These are phyloP conservation scores for Pugionium cornutum DNA, from an alignment of 345 rosid species.

Conservation along the genomic window DNA sequence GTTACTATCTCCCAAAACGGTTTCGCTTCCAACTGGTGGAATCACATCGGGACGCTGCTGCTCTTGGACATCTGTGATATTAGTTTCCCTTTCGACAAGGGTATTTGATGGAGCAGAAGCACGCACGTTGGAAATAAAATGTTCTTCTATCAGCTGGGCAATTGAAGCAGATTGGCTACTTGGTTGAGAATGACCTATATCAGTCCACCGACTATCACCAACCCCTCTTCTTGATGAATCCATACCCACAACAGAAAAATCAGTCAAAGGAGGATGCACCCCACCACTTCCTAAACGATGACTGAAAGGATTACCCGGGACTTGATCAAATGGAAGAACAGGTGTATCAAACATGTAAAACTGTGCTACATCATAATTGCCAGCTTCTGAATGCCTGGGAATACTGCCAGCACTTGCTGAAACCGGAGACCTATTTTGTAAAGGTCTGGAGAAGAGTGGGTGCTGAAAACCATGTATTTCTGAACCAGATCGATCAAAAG, in stretches of 20 bases:
- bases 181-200: slow-evolving; percentile 92
- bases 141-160: slow-evolving; percentile 89
- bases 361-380: slow-evolving; percentile 75
- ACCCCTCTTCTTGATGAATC: slow-evolving; percentile 83
- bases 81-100: slow-evolving; percentile 62
- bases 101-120: slow-evolving; percentile 49
- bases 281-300: slow-evolving; percentile 67
- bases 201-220: slow-evolving; percentile 91
- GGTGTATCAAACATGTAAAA: slow-evolving; percentile 96
- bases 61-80: slow-evolving; percentile 50
- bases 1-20: slow-evolving; percentile 35
- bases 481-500: slow-evolving; percentile 67
- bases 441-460: slow-evolving; percentile 85
- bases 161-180: slow-evolving; percentile 75
- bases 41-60: slow-evolving; percentile 52
- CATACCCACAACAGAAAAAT: slow-evolving; percentile 71
- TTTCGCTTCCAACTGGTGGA: slow-evolving; percentile 48
- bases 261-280: slow-evolving; percentile 79
- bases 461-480: slow-evolving; percentile 89
- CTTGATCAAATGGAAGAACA: slow-evolving; percentile 75
- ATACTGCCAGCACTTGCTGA: slow-evolving; percentile 69
- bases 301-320: slow-evolving; percentile 62
- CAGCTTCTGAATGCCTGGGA: slow-evolving; percentile 79
- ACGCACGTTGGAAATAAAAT: slow-evolving; percentile 66
- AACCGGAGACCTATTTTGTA: slow-evolving; percentile 59